Base-by-base conservation (phyloP, 2,329 filamentous ascomycete species). In the Cryphonectria japonica region DNA sequence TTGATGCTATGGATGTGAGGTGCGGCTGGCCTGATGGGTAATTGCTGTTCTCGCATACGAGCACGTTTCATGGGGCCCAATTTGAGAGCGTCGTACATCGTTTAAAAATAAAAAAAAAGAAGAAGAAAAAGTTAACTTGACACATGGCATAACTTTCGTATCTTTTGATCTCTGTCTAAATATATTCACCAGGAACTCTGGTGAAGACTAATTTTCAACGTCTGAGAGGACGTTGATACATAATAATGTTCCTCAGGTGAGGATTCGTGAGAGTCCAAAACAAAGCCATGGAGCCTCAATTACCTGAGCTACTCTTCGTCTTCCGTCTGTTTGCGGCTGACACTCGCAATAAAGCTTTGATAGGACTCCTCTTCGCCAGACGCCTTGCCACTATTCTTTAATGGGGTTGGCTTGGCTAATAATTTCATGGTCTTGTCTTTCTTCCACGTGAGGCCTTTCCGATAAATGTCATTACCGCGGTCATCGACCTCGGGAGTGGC, bases 401-500 rank as follows among this genome's bases (percentile, higher is more conserved):
- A n/a, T 32, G 67, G 39, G 16, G 57, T 22, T 19, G 67, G 67
- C 41, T 65, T 71, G 16, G 67, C 54, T 64, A 72, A 50, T 4
- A 67, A 65, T 37, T 69, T 73, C 32, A 72, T 65, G 3, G 70
- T 62, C 60, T 72, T 73, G 34, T 73, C 72, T 67, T 71, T 73
- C 52, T 72, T 73, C 72, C 72, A 73, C 13, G 64, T 69, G n/a
- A 73, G 43, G 16, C 72, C 69, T 43, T 71, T 71, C 60, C 46
- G 69, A 54, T 68, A 72, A 2, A 65, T 29, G 6, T 70, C 66
- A 43, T 14, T 62, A 26, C 57, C 41, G 16, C 60, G 59, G 26
- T 69, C 64, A 37, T 79, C 77, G 8, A 68, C 63, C 67, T 76
- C 79, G 4, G 77, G 76, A 22, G 75, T 77, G 43, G 63, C 68